Evolutionary conservation across 2,329 filamentous ascomycete species (phyloP), one percentile per base, ranked within the genome.

Genomic region (Helminthosporium solani): DNA sequence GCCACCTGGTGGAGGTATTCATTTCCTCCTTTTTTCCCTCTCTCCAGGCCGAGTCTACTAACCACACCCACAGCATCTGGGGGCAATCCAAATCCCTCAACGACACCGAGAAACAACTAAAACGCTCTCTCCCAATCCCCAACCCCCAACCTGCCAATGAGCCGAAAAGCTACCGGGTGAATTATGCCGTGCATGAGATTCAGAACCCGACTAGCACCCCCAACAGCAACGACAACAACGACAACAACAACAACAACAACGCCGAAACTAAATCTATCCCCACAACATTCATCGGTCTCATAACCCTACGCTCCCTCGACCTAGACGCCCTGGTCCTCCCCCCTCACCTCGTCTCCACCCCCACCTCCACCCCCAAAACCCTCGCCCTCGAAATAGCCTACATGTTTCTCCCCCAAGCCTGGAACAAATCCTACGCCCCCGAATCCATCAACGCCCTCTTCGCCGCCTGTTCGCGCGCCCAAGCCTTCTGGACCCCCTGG

Each of bases 1-100:
- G 38, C 56, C 21, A 63, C 56, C 21, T 57, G 47, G 45, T 69
- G 66, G 64, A 70, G 63, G 67, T 64, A 60, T 47, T 40, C 7
- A 18, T 31, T 5, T 14, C 11, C 35, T 30, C 14, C 34, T 42
- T 14, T 45, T 18, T 42, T 5, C 21, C 9, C 16, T 33, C n/a
- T 5, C 28, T 14, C 14, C 14, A 7, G 12, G 25, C 12, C 25
- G 7, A 7, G 25, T 27, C 25, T 3, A 37, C 8, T 18, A 38
- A 25, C 40, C 55, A 30, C 53, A 25, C 2, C 34, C 15, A 3
- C 12, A 68, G 64, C 38, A 53, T 68, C 25, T 30, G 33, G 16
- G 61, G 61, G 15, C 40, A 28, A 4, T 47, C 61, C 8, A 64
- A 65, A 34, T 52, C 58, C 14, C 31, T 57, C 11, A 58, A 60